phyloP scores from a whole-genome alignment of 768 basidiomycete genomes.

The Leccinum fibrillosum region DNA sequence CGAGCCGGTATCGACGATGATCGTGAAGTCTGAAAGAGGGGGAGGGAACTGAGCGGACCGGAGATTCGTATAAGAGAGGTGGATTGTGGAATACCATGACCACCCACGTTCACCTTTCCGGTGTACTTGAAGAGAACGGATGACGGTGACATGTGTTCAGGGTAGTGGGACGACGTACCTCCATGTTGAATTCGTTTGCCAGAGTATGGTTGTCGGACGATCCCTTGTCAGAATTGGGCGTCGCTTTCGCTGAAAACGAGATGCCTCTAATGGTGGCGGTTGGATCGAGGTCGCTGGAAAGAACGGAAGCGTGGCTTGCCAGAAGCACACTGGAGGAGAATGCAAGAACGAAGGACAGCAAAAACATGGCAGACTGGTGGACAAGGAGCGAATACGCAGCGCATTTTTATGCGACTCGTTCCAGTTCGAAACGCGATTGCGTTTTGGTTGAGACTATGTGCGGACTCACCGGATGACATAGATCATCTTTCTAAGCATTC shows the following conservation, averaged over 20 bases:
- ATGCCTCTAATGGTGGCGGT: constrained; percentile 12
- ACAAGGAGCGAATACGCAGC: not conserved
- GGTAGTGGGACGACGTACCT: constrained; percentile 17
- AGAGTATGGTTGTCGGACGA: constrained; percentile 24
- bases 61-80: not conserved
- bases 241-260: constrained; percentile 20
- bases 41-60: not conserved
- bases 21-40: constrained; percentile 22
- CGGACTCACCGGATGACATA: not conserved
- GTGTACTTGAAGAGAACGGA: constrained; percentile 19
- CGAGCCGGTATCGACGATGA: constrained; percentile 29
- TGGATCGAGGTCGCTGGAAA: constrained; percentile 3
- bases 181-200: constrained; percentile 23
- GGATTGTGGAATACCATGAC: constrained; percentile 1
- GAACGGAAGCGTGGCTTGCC: constrained; percentile 29
- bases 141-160: not conserved
- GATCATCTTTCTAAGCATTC: not conserved
- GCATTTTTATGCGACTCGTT: constrained; percentile 4
- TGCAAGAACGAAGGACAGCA: constrained; percentile 1
- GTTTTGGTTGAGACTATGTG: constrained; percentile 6
- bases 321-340: constrained; percentile 26
- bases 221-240: constrained; percentile 15
- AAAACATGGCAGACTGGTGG: constrained; percentile 14
- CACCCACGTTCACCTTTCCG: constrained; percentile 15
- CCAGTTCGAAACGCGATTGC: constrained; percentile 11